A percentile compares a stretch with the other conserved stretches of the same genome.
phyloP scores from a whole-genome alignment of 495 filamentous ascomycete genomes.

The Tuber aestivum region DNA sequence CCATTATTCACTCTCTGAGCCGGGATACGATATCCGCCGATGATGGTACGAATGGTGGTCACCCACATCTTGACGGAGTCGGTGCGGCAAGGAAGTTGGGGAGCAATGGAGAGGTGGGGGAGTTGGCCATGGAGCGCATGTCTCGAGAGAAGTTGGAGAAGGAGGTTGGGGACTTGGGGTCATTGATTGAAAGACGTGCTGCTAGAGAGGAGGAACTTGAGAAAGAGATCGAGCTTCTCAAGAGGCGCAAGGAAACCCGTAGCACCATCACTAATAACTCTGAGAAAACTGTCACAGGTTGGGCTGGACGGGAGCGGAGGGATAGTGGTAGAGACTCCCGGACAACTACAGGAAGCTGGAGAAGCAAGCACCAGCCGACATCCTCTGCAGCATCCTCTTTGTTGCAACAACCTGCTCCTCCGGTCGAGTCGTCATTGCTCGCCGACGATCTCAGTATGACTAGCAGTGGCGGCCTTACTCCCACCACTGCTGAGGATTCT shows the following conservation, averaged over 20 bases:
- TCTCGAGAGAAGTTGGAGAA: constrained; percentile 62
- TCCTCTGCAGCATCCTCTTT: background rate
- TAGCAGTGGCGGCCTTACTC: constrained; percentile 29
- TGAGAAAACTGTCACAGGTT: constrained; percentile 36
- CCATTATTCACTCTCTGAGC: constrained; percentile 93
- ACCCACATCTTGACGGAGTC: constrained; percentile 17
- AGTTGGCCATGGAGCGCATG: constrained; percentile 55
- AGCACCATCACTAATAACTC: constrained; percentile 32
- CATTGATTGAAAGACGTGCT: constrained; percentile 61
- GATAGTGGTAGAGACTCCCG: constrained; percentile 26
- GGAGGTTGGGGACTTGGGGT: constrained; percentile 69
- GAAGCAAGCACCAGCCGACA: constrained; percentile 14
- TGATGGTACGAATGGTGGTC: constrained; percentile 30
- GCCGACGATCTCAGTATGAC: constrained; percentile 4
- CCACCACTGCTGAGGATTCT: constrained; percentile 30
- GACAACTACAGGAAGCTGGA: constrained; percentile 42
- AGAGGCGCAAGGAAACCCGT: constrained; percentile 38
- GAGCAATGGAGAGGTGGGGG: constrained; percentile 41
- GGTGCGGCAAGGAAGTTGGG: constrained; percentile 10
- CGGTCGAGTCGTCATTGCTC: background rate
- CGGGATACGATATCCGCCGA: constrained; percentile 57
- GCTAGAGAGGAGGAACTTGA: constrained; percentile 84
- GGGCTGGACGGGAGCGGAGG: background rate
- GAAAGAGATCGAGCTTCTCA: constrained; percentile 69
- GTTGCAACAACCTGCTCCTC: background rate